Percentiles rank a stretch among this genome's conserved stretches.
These are phyloP conservation scores for Ramalina intermedia DNA, from an alignment of 495 filamentous ascomycete species.

Conservation along the genomic window DNA sequence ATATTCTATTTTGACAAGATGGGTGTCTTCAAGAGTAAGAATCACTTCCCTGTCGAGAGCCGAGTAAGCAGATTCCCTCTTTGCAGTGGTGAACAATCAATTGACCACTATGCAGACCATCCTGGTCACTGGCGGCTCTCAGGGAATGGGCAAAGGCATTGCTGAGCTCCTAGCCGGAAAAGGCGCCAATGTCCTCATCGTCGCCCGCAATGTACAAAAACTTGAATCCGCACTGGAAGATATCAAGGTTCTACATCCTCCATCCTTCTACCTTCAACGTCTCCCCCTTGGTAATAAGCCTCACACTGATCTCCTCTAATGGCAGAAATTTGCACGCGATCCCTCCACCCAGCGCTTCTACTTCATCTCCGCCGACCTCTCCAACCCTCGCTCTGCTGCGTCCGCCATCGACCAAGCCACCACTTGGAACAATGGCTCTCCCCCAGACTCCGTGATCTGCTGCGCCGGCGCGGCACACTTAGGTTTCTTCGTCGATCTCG, in stretches of 20 bases:
- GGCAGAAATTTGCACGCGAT: constrained; percentile 49
- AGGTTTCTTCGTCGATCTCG: constrained; percentile 61
- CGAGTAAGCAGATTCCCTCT: constrained; percentile 47
- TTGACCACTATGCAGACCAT: constrained; percentile 42
- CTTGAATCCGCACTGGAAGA: constrained; percentile 57
- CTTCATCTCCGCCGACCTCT: constrained; percentile 74
- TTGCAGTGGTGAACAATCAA: background rate
- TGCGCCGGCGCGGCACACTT: constrained; percentile 68
- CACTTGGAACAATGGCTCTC: constrained; percentile 62
- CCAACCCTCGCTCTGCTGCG: constrained; percentile 46
- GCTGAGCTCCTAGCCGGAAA: constrained; percentile 60
- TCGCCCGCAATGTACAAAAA: constrained; percentile 61
- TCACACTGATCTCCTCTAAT: constrained; percentile 68
- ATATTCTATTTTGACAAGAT: constrained; percentile 34
- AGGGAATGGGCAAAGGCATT: constrained; percentile 73
- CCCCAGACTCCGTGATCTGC: constrained; percentile 85
- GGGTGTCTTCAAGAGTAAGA: constrained; percentile 50
- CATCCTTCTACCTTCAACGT: constrained; percentile 35
- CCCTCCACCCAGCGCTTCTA: constrained; percentile 59
- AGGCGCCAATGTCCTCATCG: constrained; percentile 77
- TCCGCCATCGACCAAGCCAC: constrained; percentile 57
- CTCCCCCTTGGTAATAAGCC: constrained; percentile 22
- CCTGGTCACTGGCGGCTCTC: constrained; percentile 80
- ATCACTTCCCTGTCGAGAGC: constrained; percentile 71
- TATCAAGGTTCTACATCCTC: constrained; percentile 36